Evolutionary conservation across 768 basidiomycete genomes (phyloP).

Genomic region (Inosperma sp.): DNA sequence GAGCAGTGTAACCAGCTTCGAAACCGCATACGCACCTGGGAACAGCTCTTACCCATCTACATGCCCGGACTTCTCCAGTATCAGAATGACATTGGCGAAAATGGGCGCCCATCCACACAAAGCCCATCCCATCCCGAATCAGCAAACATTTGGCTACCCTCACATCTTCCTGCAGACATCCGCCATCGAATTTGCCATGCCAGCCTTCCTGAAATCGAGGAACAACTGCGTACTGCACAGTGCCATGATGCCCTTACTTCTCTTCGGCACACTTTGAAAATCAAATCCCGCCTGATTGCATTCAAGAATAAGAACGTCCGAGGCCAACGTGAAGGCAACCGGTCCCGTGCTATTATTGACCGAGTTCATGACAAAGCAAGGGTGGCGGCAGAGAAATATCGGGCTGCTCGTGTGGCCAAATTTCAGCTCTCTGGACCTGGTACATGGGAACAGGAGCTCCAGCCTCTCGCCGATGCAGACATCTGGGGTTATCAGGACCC

Average conservation of each 20-base stretch:
- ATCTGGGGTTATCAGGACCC: conserved; percentile 15
- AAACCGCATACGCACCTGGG: conserved; percentile 8
- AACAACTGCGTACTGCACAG: conserved; percentile 7
- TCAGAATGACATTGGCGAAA: not conserved
- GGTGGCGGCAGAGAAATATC: conserved; percentile 6
- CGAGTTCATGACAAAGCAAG: conserved; percentile 8
- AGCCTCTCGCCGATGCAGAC: conserved; percentile 1
- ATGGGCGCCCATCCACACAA: not conserved
- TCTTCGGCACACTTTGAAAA: conserved; percentile 4
- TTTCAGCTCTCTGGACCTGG: conserved; percentile 8
- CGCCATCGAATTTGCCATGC: not conserved
- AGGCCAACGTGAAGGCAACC: conserved; percentile 1
- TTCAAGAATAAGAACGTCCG: conserved; percentile 8
- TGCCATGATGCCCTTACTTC: conserved; percentile 6
- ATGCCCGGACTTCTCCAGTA: too few species aligned
- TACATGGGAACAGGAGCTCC: conserved; percentile 9
- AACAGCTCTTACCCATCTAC: conserved; percentile 9
- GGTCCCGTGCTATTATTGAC: conserved; percentile 6
- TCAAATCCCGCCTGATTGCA: conserved; percentile 6
- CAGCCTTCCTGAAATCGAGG: conserved; percentile 5
- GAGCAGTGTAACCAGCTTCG: too few species aligned
- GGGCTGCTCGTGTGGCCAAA: conserved; percentile 9
- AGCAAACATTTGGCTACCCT: conserved; percentile 10
- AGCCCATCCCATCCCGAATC: not conserved
- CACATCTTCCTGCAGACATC: not conserved